Conservation (phyloP, 441 rosid species). For the Brassica balearica region DNA sequence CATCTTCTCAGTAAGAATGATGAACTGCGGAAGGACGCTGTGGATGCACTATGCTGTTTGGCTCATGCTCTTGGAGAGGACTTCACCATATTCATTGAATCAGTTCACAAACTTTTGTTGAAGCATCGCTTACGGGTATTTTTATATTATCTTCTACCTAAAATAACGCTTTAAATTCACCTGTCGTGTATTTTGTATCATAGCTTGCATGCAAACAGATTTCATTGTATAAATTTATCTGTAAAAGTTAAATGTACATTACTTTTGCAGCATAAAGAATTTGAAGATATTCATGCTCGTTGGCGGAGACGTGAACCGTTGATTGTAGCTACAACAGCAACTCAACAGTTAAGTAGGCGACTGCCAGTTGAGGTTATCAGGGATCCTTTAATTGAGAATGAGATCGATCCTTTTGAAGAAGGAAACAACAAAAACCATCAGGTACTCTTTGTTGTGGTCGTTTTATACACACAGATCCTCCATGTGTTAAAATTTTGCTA, state of each 20-base stretch:
- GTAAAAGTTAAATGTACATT: constrained; percentile 23
- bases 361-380: constrained; percentile 89
- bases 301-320: constrained; percentile 86
- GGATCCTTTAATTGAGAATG: constrained; percentile 85
- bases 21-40: constrained; percentile 94
- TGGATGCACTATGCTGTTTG: constrained; percentile 98
- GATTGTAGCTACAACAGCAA: constrained; percentile 80
- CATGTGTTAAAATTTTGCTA: constrained; percentile 19
- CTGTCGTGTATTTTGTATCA: constrained; percentile 3
- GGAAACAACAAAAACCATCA: constrained; percentile 77
- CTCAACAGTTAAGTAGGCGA: constrained; percentile 80
- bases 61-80: constrained; percentile 99
- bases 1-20: constrained; percentile 74
- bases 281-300: constrained; percentile 93
- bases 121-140: constrained; percentile 80
- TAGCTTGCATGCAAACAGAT: constrained; percentile 13
- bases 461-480: constrained; percentile 14
- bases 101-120: constrained; percentile 87
- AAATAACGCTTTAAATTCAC: constrained; percentile 4
- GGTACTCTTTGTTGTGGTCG: constrained; percentile 53
- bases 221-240: constrained; percentile 26
- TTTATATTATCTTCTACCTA: constrained; percentile 21
- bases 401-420: constrained; percentile 90
- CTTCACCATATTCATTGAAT: constrained; percentile 93
- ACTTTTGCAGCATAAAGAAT: constrained; percentile 88